These are phyloP conservation scores for Parastagonospora avenae DNA, from an alignment of 2,329 filamentous ascomycete species.

Conservation along the genomic window DNA sequence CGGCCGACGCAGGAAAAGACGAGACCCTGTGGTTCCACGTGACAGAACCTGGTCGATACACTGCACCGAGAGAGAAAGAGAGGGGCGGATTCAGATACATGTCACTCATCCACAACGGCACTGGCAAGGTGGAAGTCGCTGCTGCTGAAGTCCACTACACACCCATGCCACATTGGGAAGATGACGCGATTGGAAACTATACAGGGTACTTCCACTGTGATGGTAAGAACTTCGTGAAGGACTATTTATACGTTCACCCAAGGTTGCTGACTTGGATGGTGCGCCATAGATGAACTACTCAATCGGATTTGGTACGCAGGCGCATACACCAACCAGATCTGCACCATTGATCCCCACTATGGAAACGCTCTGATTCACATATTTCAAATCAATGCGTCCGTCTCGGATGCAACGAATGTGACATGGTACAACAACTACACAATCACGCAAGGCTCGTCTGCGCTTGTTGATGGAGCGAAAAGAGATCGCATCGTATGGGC, in stretches of 20 bases:
- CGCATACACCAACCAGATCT: conserved; percentile 48
- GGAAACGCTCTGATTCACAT: conserved; percentile 47
- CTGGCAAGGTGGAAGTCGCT: conserved; percentile 46
- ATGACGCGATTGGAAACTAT: conserved; percentile 44
- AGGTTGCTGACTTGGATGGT: too few species aligned
- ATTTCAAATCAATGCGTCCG: conserved; percentile 29
- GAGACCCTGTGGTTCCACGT: conserved; percentile 55
- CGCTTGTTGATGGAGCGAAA: conserved; percentile 61
- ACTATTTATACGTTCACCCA: too few species aligned
- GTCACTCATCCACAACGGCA: conserved; percentile 52
- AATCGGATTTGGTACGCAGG: conserved; percentile 54
- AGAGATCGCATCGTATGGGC: conserved; percentile 66
- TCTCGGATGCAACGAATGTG: conserved; percentile 38
- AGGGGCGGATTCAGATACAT: conserved; percentile 56
- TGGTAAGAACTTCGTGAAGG: conserved; percentile 22
- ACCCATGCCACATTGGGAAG: conserved; percentile 50
- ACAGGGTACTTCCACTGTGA: conserved; percentile 52
- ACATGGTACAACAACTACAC: conserved; percentile 51
- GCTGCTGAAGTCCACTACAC: conserved; percentile 52
- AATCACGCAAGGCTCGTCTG: conserved; percentile 47
- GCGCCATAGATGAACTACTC: conserved; percentile 45
- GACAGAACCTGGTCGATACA: conserved; percentile 48
- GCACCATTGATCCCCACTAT: conserved; percentile 44
- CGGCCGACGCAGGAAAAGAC: conserved; percentile 54
- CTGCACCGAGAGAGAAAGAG: conserved; percentile 48